These are phyloP conservation scores for Drechslerella stenobrocha DNA, from an alignment of 2,329 filamentous ascomycete species.

Conservation along the genomic window DNA sequence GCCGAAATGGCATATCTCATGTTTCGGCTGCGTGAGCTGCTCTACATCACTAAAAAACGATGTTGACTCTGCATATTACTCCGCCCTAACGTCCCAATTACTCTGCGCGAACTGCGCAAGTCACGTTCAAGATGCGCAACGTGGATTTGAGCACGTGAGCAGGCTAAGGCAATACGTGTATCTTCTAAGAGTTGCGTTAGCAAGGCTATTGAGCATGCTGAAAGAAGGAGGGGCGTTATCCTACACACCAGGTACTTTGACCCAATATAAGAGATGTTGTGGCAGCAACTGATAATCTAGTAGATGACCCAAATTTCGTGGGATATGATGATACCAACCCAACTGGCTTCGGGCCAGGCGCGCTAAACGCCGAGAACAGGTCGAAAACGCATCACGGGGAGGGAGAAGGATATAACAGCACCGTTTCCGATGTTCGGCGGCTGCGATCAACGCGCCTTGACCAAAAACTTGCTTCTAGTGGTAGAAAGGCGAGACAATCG, in stretches of 20 bases:
- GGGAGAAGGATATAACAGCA: slow-evolving; percentile 76
- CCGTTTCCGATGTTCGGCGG: slow-evolving; percentile 89
- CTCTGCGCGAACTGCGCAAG: slow-evolving; percentile 73
- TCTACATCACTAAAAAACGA: slow-evolving; percentile 70
- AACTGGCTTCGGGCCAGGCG: slow-evolving; percentile 62
- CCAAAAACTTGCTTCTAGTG: slow-evolving; percentile 88
- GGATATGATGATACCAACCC: slow-evolving; percentile 70
- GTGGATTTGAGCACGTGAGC: slow-evolving; percentile 73
- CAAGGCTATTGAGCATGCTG: slow-evolving; percentile 82
- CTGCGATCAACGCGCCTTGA: slow-evolving; percentile 91
- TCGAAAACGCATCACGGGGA: slow-evolving; percentile 74
- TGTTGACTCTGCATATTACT: slow-evolving; percentile 71
- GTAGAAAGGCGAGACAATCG: slow-evolving; percentile 85
- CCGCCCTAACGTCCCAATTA: slow-evolving; percentile 64
- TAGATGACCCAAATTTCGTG: slow-evolving; percentile 70
- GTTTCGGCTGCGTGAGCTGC: slow-evolving; percentile 72
- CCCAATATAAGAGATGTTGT: slow-evolving; percentile 9
- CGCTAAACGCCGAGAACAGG: slow-evolving; percentile 68
- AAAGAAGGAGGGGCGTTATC: slow-evolving; percentile 80
- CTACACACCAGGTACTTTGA: slow-evolving; percentile 65
- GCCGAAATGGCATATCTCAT: slow-evolving; percentile 79
- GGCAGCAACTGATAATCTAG: slow-evolving; percentile 41
- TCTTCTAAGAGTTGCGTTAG: slow-evolving; percentile 85
- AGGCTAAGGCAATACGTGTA: slow-evolving; percentile 95
- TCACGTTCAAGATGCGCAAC: slow-evolving; percentile 62